Base-by-base conservation (phyloP, 345 rosid genomes). In the Nasturtium officinale region DNA sequence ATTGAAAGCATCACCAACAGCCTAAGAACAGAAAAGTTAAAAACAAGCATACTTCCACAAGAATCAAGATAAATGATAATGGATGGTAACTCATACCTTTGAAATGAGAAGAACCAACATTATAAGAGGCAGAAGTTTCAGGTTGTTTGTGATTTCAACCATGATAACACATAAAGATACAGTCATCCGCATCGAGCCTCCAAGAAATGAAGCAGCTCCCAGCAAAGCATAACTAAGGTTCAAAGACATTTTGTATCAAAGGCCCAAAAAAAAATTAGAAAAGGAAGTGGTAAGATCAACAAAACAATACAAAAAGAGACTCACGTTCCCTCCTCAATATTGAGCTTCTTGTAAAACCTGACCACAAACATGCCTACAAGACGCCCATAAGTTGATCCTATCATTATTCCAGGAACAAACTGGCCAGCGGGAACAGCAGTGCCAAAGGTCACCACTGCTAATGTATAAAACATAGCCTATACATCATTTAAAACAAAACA, bases 321-420 rank as follows among this genome's bases (percentile, higher is more conserved):
- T 90, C 78, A 95, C 99, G 97, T 91, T 83, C 99, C 99, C 84
- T 95, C 98, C 80, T 95, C 99, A 79, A 95, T 87, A 73, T 90
- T 90, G 67, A 80, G 98, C 83, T 90, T 95, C 85, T 80, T 83
- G 86, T 95, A 95, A 69, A 87, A 90, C 20, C 84, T 90, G 73
- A 95, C 92, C 35, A 89, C 96, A 80, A 91, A 84, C 95, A 95
- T 88, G 80, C 98, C 99, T 72, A 95, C 96, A 75, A 95, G 89
- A 57, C 99, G 98, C 68, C 99, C 99, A 75, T 95, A 95, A 40
- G 98, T 91, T 63, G 99, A 91, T 53, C 99, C 99, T 74, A 95
- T 95, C 96, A 95, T 86, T 79, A 95, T 95, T 73, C 97, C 97
- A 69, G 99, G 99, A 79, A 95, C 87, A 85, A 95, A 95, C 77